These are phyloP conservation scores for Apophysomyces ossiformis DNA, from an alignment of 371 early-diverging fungal genomes.

Conservation along the genomic window DNA sequence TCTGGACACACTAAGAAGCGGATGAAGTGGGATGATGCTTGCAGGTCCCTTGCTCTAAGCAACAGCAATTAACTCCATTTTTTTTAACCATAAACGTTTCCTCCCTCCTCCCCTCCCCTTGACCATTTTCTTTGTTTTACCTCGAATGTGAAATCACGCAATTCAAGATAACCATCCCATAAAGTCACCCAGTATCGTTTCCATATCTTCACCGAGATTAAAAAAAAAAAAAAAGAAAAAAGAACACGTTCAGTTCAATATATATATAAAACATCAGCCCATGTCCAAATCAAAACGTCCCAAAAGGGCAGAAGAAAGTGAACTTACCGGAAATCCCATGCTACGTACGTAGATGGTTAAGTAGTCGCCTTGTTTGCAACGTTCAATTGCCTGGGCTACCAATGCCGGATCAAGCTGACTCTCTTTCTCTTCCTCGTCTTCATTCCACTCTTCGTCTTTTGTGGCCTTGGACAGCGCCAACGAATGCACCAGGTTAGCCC, in stretches of 20 bases:
- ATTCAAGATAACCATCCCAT: constrained; percentile 16
- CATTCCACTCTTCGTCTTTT: constrained; percentile 1
- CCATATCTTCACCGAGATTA: constrained; percentile 21
- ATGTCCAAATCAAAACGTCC: background rate
- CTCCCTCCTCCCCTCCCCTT: background rate
- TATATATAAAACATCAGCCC: background rate
- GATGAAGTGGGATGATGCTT: constrained; percentile 17
- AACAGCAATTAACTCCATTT: background rate
- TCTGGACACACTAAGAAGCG: constrained; percentile 17
- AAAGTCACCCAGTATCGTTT: constrained; percentile 30
- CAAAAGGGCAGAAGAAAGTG: background rate
- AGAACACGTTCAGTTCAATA: background rate
- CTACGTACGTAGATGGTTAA: constrained; percentile 40
- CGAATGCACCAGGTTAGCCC: constrained; percentile 19
- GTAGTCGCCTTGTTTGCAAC: constrained; percentile 35
- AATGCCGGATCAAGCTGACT: constrained; percentile 4
- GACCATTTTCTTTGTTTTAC: background rate
- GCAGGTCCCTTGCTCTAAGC: constrained; percentile 15
- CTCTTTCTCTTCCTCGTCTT: constrained; percentile 4
- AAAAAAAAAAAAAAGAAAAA: background rate
- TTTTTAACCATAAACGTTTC: background rate
- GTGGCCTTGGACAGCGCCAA: constrained; percentile 8
- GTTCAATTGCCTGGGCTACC: constrained; percentile 10
- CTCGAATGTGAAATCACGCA: constrained; percentile 29
- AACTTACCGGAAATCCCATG: constrained; percentile 34